A percentile compares a stretch with the other conserved stretches of the same genome.
phyloP scores from a whole-genome alignment of 306 rosid species.

The Fagus crenata region DNA sequence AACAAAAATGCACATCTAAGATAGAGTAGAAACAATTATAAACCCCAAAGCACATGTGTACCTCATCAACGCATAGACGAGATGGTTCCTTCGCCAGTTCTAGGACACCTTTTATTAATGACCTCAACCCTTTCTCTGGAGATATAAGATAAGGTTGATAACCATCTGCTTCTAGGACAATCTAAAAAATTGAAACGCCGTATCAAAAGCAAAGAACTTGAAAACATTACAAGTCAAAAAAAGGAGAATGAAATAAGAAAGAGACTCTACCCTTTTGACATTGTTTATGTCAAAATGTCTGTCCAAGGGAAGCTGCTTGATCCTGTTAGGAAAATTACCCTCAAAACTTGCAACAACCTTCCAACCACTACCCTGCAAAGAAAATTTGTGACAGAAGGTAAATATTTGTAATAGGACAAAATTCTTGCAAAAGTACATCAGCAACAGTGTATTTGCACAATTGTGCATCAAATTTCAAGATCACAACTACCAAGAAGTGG shows the following conservation, averaged over 20 bases:
- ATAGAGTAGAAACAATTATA: constrained; percentile 1
- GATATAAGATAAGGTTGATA: constrained; percentile 99
- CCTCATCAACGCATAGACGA: constrained; percentile 97
- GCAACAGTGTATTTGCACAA: not conserved
- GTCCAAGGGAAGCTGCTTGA: constrained; percentile 90
- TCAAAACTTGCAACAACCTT: constrained; percentile 97
- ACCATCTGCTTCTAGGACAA: constrained; percentile 99
- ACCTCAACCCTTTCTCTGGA: constrained; percentile 97
- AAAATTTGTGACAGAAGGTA: constrained; percentile 3
- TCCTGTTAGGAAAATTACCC: constrained; percentile 92
- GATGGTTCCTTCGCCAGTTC: constrained; percentile 99
- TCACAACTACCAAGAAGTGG: too few relatives aligned
- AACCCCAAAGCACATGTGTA: constrained; percentile 27
- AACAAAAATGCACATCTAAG: too few relatives aligned
- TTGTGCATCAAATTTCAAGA: not conserved
- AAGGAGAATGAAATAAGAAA: not conserved
- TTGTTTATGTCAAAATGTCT: constrained; percentile 94
- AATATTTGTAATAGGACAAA: not conserved
- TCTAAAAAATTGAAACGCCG: constrained; percentile 45
- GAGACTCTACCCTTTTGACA: constrained; percentile 80
- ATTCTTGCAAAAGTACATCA: too few relatives aligned
- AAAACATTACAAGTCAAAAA: constrained; percentile 3
- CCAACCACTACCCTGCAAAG: constrained; percentile 95
- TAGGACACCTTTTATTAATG: constrained; percentile 88
- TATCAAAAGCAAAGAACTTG: constrained; percentile 8